Conservation (phyloP, 1,139 yeast species). For the Blastobotrys illinoisensis region DNA sequence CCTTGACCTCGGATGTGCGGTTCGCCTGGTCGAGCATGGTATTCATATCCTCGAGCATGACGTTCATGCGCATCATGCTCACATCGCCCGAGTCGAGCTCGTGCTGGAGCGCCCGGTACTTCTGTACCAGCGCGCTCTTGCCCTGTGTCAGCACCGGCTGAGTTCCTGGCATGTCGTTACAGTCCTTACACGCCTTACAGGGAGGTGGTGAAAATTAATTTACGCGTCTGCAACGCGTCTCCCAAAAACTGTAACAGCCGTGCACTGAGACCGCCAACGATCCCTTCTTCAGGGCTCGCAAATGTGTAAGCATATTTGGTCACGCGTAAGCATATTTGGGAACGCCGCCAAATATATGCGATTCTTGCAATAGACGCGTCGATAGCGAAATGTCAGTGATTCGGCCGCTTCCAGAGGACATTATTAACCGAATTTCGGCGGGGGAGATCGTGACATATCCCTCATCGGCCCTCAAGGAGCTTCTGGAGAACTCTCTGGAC, state of each 20-base stretch:
- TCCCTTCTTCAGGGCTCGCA: neutral
- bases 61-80: neutral
- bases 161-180: neutral
- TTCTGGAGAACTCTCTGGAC: conserved; percentile 76
- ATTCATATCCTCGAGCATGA: conserved; percentile 3
- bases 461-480: conserved; percentile 73
- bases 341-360: neutral
- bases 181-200: neutral
- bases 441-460: conserved; percentile 96
- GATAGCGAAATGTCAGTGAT: neutral
- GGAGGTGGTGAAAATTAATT: neutral
- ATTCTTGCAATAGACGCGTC: neutral
- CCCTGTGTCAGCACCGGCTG: neutral
- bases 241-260: neutral
- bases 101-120: conserved; percentile 1
- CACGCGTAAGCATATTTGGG: neutral
- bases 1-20: neutral
- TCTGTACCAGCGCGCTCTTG: neutral
- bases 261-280: too few relatives aligned
- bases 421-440: conserved; percentile 82
- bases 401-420: neutral
- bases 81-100: conserved; percentile 3
- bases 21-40: neutral
- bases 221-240: neutral
- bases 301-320: neutral